Percentiles rank a stretch among this genome's conserved stretches.
phyloP scores from a whole-genome alignment of 1,284 basidiomycete species.

The Mycosarcoma mackinlayi region DNA sequence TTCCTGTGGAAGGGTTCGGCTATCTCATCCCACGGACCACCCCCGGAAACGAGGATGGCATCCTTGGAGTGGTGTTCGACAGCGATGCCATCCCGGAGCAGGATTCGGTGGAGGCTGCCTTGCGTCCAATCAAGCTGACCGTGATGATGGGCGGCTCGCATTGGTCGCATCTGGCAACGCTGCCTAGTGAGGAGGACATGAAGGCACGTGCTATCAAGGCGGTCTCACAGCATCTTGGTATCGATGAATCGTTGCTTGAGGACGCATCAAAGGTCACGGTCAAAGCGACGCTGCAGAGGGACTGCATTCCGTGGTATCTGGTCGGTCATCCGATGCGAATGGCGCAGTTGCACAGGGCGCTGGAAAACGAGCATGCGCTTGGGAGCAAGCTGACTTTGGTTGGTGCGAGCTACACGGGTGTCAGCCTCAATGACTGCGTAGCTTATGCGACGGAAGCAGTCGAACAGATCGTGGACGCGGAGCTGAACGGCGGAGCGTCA shows the following conservation, averaged over 20 bases:
- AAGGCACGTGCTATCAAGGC: constrained; percentile 47
- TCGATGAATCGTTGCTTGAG: constrained; percentile 33
- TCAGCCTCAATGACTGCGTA: constrained; percentile 90
- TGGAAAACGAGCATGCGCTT: constrained; percentile 70
- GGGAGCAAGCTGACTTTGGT: constrained; percentile 77
- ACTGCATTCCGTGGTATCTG: constrained; percentile 85
- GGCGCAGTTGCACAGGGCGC: constrained; percentile 73
- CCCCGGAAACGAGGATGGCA: constrained; percentile 71
- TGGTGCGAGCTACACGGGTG: constrained; percentile 87
- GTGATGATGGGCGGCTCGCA: constrained; percentile 88
- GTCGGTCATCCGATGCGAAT: constrained; percentile 81
- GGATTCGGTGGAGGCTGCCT: constrained; percentile 22
- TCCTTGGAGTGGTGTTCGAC: constrained; percentile 76
- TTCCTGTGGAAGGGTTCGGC: constrained; percentile 85
- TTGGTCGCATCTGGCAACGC: constrained; percentile 70
- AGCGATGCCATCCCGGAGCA: constrained; percentile 68
- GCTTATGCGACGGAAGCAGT: constrained; percentile 50
- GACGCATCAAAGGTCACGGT: constrained; percentile 47
- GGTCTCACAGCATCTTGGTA: constrained; percentile 50
- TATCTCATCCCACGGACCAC: constrained; percentile 87
- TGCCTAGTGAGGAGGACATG: constrained; percentile 69
- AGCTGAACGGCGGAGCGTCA: constrained; percentile 18
- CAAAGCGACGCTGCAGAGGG: constrained; percentile 73
- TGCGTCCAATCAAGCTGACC: constrained; percentile 77
- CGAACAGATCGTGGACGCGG: constrained; percentile 36